Evolutionary conservation across 108 stramenopile genomes (phyloP), one percentile per base, ranked within the genome.

Genomic region (Stephanodiscus triporus): DNA sequence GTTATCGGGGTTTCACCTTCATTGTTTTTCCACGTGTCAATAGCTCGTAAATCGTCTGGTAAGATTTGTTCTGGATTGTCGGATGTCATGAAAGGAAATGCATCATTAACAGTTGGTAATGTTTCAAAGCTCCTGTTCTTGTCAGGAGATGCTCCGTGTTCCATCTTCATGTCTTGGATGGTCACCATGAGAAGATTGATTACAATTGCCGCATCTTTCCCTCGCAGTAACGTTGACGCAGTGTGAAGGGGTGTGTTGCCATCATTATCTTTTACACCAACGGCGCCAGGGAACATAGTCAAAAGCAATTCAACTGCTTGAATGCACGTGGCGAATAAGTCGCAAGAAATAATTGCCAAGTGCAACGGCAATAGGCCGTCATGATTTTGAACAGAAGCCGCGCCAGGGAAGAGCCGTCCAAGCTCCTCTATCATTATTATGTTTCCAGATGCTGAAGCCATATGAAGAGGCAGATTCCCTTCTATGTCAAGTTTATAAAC

Each of bases 381-480:
- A 61, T 95, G 87, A 56, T 95, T 95, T 68, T 91, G 83, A 53
- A 95, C 91, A 34, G 91, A 91, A 22, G 94, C 94, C 37, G 91
- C 94, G 49, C 87, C 82, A 27, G 87, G 68, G 49, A 95, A 95
- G 45, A 73, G 67, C 51, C 86, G 79, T 38, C 88, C 89, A 40
- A 95, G 89, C 64, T 90, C 78, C 30, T 73, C 48, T 43, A 91
- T 88, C 94, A 95, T 91, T 19, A 77, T 47, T 24, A 90, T 36
- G 76, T 93, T 92, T 9, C 87, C 87, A 37, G 91, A 83, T 24
- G 87, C 88, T 30, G 89, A 82, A 27, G 91, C 91, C 76, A 92
- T 85, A 63, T 95, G 94, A 30, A 95, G 85, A 20, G 94, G 94
- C 22, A 95, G 78, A 75, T 95, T 92, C 45, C 94, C 94, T 63